A percentile compares a stretch with the other conserved stretches of the same genome.
These are phyloP conservation scores for Didymella sp. DNA, from an alignment of 2,329 filamentous ascomycete species.

Conservation along the genomic window DNA sequence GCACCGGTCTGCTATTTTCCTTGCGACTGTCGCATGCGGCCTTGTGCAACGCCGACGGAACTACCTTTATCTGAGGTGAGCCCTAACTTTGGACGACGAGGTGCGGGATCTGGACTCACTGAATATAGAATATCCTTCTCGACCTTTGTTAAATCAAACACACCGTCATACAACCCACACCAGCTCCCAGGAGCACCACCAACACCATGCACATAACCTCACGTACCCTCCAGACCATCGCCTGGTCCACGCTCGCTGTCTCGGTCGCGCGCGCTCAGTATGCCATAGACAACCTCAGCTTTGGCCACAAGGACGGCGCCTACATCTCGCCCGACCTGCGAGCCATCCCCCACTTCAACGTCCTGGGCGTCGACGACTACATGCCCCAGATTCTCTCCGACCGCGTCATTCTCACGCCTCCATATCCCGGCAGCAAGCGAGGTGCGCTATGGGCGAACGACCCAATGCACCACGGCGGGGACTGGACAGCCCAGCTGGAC, in stretches of 20 bases:
- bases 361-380: conserved; percentile 61
- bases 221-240: conserved; percentile 51
- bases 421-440: conserved; percentile 82
- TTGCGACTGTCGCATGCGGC: conserved; percentile 20
- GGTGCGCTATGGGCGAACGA: conserved; percentile 81
- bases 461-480: conserved; percentile 62
- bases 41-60: conserved; percentile 24
- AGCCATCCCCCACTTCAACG: conserved; percentile 63
- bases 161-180: too few species aligned
- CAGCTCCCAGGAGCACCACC: conserved; percentile 12
- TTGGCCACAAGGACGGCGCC: conserved; percentile 69
- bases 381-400: conserved; percentile 75
- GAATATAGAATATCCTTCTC: neutral
- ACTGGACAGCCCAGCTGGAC: conserved; percentile 84
- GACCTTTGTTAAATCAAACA: too few species aligned
- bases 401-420: conserved; percentile 88
- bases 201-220: conserved; percentile 43
- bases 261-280: conserved; percentile 67
- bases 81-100: neutral
- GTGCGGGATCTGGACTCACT: neutral
- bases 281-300: conserved; percentile 76
- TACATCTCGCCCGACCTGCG: conserved; percentile 70
- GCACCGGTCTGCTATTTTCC: conserved; percentile 6
- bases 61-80: conserved; percentile 2
- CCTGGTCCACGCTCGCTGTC: conserved; percentile 54